Evolutionary conservation across 768 basidiomycete genomes (phyloP).

Genomic region (Lactarius indigo): DNA sequence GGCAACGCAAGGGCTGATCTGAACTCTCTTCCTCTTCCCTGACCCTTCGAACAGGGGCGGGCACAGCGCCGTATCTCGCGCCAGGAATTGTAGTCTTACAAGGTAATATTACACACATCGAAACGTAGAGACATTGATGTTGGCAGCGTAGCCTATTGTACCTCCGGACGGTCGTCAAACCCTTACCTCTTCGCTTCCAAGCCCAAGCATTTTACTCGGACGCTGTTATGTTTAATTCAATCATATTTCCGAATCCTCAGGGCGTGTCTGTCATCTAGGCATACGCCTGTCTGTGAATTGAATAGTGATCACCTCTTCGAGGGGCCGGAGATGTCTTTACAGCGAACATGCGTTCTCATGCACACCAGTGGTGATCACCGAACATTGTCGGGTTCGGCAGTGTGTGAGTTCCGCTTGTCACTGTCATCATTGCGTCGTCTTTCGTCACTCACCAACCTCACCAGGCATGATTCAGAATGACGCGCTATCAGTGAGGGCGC

Average conservation of each 20-base stretch:
- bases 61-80: neutral
- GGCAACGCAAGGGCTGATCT: neutral
- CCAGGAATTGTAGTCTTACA: neutral
- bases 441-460: neutral
- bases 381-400: neutral
- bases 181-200: conserved; percentile 9
- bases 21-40: neutral
- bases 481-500: neutral
- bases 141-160: neutral
- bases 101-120: neutral
- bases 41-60: neutral
- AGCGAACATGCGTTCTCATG: conserved; percentile 3
- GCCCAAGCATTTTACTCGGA: neutral
- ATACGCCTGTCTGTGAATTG: neutral
- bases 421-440: neutral
- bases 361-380: conserved; percentile 3
- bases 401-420: neutral
- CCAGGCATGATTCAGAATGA: neutral
- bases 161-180: neutral
- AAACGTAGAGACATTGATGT: neutral
- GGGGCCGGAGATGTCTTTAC: conserved; percentile 5
- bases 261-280: neutral
- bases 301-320: conserved; percentile 1
- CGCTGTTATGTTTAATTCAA: conserved; percentile 1
- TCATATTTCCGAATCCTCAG: neutral